Percentiles rank a stretch among this genome's conserved stretches.
phyloP scores from a whole-genome alignment of 306 rosid genomes.

The Chamaecrista fasciculata region DNA sequence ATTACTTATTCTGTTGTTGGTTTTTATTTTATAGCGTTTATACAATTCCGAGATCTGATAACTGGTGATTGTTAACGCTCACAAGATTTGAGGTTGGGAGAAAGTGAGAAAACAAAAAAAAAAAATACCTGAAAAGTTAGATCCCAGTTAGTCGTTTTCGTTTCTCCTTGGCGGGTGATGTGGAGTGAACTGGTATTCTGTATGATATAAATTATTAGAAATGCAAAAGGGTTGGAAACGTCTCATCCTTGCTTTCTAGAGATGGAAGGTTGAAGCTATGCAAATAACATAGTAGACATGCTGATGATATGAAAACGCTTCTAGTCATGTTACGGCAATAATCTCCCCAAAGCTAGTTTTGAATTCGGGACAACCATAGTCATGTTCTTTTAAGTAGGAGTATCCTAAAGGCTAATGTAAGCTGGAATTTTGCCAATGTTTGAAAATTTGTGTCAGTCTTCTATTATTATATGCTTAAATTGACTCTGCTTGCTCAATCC shows the following conservation, averaged over 20 bases:
- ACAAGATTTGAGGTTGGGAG: not conserved
- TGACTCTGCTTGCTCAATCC: not conserved
- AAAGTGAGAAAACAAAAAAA: too few relatives aligned
- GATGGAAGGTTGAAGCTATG: not conserved
- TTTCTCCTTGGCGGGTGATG: not conserved
- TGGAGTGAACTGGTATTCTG: not conserved
- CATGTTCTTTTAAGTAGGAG: not conserved
- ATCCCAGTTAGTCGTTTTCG: conserved; percentile 4
- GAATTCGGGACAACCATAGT: not conserved
- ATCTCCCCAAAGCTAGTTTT: not conserved
- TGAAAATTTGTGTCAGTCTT: not conserved
- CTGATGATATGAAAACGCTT: not conserved
- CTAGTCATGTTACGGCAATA: not conserved
- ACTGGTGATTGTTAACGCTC: conserved; percentile 1
- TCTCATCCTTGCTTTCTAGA: not conserved
- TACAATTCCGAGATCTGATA: conserved; percentile 7
- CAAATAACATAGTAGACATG: not conserved
- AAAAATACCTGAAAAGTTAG: not conserved
- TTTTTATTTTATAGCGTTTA: conserved; percentile 18
- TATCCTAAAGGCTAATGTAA: not conserved
- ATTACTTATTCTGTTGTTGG: too few relatives aligned
- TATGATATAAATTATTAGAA: not conserved
- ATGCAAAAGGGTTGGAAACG: not conserved
- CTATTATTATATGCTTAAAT: not conserved
- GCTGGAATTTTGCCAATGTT: not conserved